Conservation (phyloP, 2,329 filamentous ascomycete species). For the Cordyceps militaris region DNA sequence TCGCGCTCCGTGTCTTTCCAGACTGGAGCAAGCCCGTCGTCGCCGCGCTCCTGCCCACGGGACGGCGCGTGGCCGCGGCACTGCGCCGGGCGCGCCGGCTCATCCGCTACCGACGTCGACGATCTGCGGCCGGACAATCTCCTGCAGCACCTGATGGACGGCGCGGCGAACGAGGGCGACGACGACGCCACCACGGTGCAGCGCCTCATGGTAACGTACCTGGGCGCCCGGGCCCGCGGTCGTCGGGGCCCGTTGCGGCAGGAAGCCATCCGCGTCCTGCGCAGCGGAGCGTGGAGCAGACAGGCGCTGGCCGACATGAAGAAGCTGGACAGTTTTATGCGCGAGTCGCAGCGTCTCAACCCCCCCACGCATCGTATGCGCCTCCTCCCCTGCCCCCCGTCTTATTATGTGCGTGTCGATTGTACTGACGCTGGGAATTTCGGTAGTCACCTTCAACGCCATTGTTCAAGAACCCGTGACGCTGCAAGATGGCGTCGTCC, state of each 20-base stretch:
- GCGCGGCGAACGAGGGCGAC: not conserved
- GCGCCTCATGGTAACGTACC: slow-evolving; percentile 9
- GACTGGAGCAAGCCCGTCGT: slow-evolving; percentile 3
- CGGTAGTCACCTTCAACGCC: slow-evolving; percentile 1
- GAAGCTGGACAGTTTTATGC: slow-evolving; percentile 35
- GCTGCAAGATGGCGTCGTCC: not conserved
- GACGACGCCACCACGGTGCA: not conserved
- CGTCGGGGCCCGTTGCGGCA: slow-evolving; percentile 28
- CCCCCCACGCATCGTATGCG: slow-evolving; percentile 7
- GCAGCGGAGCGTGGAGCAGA: slow-evolving; percentile 30
- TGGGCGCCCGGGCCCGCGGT: not conserved
- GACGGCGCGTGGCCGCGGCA: not conserved
- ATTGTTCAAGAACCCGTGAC: not conserved
- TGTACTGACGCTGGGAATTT: not conserved
- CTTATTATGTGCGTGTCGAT: not conserved
- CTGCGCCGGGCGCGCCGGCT: not conserved
- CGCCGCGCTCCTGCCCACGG: not conserved
- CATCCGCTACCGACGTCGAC: slow-evolving; percentile 4
- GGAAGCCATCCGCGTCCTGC: slow-evolving; percentile 31
- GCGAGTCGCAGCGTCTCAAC: slow-evolving; percentile 29
- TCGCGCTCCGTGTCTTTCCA: slow-evolving; percentile 5
- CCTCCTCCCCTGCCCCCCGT: too few species aligned
- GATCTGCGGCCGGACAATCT: not conserved
- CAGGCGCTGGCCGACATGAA: slow-evolving; percentile 30
- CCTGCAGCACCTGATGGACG: slow-evolving; percentile 8